Conservation (phyloP, 495 filamentous ascomycete genomes). For the Penicillium crystallinum region DNA sequence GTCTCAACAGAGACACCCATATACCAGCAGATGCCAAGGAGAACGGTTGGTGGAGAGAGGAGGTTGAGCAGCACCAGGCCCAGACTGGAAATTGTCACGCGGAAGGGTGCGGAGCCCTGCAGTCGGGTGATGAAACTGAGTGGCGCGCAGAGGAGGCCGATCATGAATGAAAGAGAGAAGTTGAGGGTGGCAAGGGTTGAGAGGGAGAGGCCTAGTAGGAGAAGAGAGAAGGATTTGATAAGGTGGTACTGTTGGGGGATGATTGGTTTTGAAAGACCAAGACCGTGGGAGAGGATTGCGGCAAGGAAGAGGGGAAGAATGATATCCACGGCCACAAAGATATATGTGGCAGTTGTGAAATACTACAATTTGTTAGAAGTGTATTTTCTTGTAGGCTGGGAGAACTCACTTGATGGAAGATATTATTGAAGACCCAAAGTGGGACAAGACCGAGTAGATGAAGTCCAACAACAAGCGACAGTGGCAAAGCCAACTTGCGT, state of each 20-base stretch:
- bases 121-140: slow-evolving; percentile 64
- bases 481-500: slow-evolving; percentile 71
- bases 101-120: slow-evolving; percentile 20
- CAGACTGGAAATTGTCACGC: slow-evolving; percentile 19
- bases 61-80: slow-evolving; percentile 46
- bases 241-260: slow-evolving; percentile 64
- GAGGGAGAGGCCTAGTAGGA: slow-evolving; percentile 85
- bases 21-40: slow-evolving; percentile 48
- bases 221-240: slow-evolving; percentile 85
- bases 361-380: slow-evolving; percentile 36
- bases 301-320: slow-evolving; percentile 54
- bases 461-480: slow-evolving; percentile 62
- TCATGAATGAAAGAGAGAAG: slow-evolving; percentile 83
- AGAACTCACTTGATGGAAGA: slow-evolving; percentile 54
- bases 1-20: slow-evolving; percentile 46
- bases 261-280: slow-evolving; percentile 44
- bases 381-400: not conserved
- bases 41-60: slow-evolving; percentile 60
- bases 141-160: slow-evolving; percentile 73
- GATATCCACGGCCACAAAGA: slow-evolving; percentile 54
- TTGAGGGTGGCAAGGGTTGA: slow-evolving; percentile 92
- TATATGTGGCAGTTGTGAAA: slow-evolving; percentile 44
- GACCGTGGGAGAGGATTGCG: slow-evolving; percentile 49
- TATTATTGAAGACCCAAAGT: slow-evolving; percentile 80
- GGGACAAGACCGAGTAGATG: slow-evolving; percentile 81